Percentiles rank a stretch among this genome's conserved stretches.
Conservation (phyloP, 306 rosid species). For the Vicia villosa region DNA sequence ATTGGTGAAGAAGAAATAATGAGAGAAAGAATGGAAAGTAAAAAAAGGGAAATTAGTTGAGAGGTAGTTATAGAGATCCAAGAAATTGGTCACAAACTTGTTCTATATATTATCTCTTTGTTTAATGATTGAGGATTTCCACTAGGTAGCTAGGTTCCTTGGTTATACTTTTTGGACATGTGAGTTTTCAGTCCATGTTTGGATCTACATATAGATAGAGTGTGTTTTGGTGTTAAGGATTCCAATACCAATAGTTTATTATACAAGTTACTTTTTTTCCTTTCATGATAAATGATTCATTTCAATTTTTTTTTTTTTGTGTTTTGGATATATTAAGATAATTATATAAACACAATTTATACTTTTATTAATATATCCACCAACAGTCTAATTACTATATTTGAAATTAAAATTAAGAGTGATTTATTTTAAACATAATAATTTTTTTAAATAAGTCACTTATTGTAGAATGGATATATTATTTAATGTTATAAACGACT, state of each 20-base stretch:
- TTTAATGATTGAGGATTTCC: slow-evolving; percentile 9
- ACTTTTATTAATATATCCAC: too few species aligned
- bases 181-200: slow-evolving; percentile 1
- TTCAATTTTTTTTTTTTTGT: too few species aligned
- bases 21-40: not conserved
- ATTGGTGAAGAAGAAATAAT: not conserved
- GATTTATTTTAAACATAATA: too few species aligned
- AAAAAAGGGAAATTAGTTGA: slow-evolving; percentile 15
- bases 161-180: slow-evolving; percentile 11
- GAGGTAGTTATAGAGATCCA: slow-evolving; percentile 38
- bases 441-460: too few species aligned
- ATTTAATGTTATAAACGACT: too few species aligned
- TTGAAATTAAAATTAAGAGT: too few species aligned
- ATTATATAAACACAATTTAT: too few species aligned
- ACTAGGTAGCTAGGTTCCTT: slow-evolving; percentile 24
- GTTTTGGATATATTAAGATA: too few species aligned
- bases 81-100: slow-evolving; percentile 14
- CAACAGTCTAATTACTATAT: too few species aligned
- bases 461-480: too few species aligned
- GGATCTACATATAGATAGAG: slow-evolving; percentile 3
- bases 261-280: too few species aligned
- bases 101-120: slow-evolving; percentile 2
- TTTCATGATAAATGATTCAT: too few species aligned
- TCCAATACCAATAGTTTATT: not conserved
- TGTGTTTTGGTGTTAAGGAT: not conserved